Conservation (phyloP, 1,284 basidiomycete species). For the Boletus mariae region DNA sequence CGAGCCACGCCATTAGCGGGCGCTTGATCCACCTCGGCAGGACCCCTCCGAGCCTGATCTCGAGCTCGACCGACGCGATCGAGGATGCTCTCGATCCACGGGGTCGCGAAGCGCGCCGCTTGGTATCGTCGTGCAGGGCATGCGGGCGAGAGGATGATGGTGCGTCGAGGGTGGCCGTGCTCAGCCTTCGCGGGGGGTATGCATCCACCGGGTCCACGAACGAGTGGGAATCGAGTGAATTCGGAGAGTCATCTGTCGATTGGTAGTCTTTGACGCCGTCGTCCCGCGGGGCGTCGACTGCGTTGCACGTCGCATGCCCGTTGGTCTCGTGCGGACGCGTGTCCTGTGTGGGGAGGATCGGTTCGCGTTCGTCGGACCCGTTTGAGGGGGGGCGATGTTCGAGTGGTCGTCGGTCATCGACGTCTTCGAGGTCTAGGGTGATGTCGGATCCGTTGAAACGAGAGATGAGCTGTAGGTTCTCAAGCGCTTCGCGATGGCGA, state of each 20-base stretch:
- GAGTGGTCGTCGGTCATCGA: conserved; percentile 48
- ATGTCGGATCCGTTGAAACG: conserved; percentile 77
- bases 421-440: conserved; percentile 66
- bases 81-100: neutral
- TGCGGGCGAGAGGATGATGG: conserved; percentile 12
- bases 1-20: conserved; percentile 64
- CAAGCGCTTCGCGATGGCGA: conserved; percentile 75
- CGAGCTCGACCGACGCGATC: conserved; percentile 33
- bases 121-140: conserved; percentile 14
- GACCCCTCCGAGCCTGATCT: conserved; percentile 38
- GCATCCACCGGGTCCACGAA: conserved; percentile 35
- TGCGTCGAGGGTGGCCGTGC: no score
- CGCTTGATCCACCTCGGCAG: conserved; percentile 47
- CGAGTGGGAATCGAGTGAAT: conserved; percentile 35
- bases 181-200: conserved; percentile 12
- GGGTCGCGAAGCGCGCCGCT: conserved; percentile 1
- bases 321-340: conserved; percentile 2
- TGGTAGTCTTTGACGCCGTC: conserved; percentile 36
- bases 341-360: conserved; percentile 29
- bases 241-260: conserved; percentile 39
- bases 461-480: conserved; percentile 79
- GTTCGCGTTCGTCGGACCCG: conserved; percentile 22
- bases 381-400: conserved; percentile 9
- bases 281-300: conserved; percentile 11
- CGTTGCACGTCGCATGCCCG: conserved; percentile 12